A percentile compares a stretch with the other conserved stretches of the same genome.
These are phyloP conservation scores for Citeromyces nyonsensis DNA, from an alignment of 805 yeast species.

Conservation along the genomic window DNA sequence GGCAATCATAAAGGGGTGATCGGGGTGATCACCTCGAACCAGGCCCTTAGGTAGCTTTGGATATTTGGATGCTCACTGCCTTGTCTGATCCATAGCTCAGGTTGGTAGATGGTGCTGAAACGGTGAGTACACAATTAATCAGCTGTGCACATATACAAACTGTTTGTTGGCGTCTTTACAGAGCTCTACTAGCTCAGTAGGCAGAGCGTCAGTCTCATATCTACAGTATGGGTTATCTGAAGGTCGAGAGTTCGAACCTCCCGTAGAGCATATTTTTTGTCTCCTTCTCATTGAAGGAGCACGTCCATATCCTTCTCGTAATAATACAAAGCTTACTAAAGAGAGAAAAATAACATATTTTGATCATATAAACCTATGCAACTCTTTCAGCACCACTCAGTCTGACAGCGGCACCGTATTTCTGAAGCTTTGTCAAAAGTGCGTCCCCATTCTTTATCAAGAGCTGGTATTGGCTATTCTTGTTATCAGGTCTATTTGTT, in stretches of 20 bases:
- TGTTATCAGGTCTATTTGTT: conserved; percentile 92
- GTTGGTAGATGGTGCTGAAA: too few species aligned
- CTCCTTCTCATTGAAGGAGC: background rate
- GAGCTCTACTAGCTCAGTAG: conserved; percentile 7
- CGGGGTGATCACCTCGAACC: too few species aligned
- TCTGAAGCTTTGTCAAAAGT: conserved; percentile 84
- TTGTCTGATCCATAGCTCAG: too few species aligned
- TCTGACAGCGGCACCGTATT: conserved; percentile 94
- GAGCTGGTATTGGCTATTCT: conserved; percentile 82
- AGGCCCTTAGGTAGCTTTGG: too few species aligned
- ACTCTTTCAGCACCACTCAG: conserved; percentile 81
- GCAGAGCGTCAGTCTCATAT: conserved; percentile 8
- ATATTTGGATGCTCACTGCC: too few species aligned
- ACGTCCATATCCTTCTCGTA: too few species aligned
- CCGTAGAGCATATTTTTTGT: conserved; percentile 6
- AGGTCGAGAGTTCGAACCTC: conserved; percentile 9
- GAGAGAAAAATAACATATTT: background rate
- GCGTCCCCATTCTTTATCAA: conserved; percentile 88
- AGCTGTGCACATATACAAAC: too few species aligned
- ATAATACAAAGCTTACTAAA: background rate
- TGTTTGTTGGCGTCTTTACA: background rate
- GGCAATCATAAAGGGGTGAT: too few species aligned
- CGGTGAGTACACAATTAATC: too few species aligned
- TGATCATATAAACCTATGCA: conserved; percentile 1
- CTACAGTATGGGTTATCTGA: conserved; percentile 5